phyloP scores from a whole-genome alignment of 768 basidiomycete species.

The Tulasnella calospora region DNA sequence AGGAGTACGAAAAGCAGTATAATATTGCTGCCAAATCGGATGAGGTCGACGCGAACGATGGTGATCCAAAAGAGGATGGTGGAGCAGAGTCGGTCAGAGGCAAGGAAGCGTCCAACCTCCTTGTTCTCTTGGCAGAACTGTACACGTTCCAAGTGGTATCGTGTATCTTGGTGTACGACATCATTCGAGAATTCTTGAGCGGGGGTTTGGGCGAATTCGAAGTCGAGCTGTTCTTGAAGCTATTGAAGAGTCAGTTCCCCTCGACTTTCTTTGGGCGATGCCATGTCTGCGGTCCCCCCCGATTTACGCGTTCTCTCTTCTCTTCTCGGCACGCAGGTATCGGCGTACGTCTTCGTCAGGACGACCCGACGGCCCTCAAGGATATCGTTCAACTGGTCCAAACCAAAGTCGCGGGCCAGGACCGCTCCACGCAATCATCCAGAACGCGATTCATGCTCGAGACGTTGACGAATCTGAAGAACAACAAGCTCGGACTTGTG shows the following conservation, averaged over 20 bases:
- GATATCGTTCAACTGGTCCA: conserved; percentile 86
- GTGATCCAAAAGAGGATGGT: conserved; percentile 33
- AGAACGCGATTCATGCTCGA: conserved; percentile 95
- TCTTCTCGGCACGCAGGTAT: conserved; percentile 61
- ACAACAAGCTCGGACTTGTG: conserved; percentile 56
- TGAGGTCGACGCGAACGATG: background rate
- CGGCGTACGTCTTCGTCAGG: conserved; percentile 84
- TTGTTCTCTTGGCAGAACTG: conserved; percentile 81
- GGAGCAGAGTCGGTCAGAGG: conserved; percentile 42
- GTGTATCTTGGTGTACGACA: conserved; percentile 81
- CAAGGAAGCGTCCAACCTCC: conserved; percentile 85
- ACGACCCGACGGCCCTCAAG: conserved; percentile 87
- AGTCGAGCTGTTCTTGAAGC: conserved; percentile 82
- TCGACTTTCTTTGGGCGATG: background rate
- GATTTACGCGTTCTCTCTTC: background rate
- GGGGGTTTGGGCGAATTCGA: conserved; percentile 65
- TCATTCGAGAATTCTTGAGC: conserved; percentile 70
- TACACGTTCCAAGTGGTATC: conserved; percentile 96
- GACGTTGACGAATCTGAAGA: conserved; percentile 85
- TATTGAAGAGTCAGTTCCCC: conserved; percentile 62
- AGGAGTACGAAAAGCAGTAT: conserved; percentile 60
- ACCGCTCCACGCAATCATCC: conserved; percentile 50
- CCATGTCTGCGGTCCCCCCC: background rate
- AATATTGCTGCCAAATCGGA: conserved; percentile 8
- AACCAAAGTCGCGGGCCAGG: conserved; percentile 53